phyloP scores from a whole-genome alignment of 371 early-diverging fungal species.

The Actinomortierella ambigua region DNA sequence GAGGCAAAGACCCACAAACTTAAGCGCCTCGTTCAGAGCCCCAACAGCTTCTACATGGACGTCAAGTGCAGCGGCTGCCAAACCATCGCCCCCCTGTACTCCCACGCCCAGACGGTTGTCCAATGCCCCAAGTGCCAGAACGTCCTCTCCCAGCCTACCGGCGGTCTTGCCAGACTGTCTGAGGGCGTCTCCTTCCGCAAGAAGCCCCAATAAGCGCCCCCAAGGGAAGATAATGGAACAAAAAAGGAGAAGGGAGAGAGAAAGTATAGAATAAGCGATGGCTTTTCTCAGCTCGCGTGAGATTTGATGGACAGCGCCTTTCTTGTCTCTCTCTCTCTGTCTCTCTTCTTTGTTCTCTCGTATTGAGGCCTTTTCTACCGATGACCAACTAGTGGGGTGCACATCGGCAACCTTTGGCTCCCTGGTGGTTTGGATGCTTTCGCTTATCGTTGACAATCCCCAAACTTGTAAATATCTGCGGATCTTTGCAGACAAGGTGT shows the following conservation, averaged over 20 bases:
- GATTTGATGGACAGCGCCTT: too few relatives aligned
- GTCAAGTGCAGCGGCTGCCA: conserved; percentile 98
- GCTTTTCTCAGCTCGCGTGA: too few relatives aligned
- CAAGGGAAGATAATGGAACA: neutral
- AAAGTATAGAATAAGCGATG: too few relatives aligned
- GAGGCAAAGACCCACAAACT: conserved; percentile 97
- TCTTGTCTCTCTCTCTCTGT: neutral
- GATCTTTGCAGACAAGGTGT: too few relatives aligned
- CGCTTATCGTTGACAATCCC: too few relatives aligned
- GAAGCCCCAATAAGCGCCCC: conserved; percentile 21
- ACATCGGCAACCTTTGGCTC: too few relatives aligned
- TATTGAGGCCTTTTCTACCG: too few relatives aligned
- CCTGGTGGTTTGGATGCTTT: too few relatives aligned
- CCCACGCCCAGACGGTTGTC: conserved; percentile 99
- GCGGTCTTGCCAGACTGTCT: conserved; percentile 97
- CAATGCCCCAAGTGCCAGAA: conserved; percentile 95
- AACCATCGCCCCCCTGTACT: conserved; percentile 97
- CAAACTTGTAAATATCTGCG: too few relatives aligned
- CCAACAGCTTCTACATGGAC: conserved; percentile 99
- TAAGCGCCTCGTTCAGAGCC: conserved; percentile 98
- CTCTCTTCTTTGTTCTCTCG: too few relatives aligned
- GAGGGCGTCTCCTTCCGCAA: conserved; percentile 63
- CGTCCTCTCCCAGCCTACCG: conserved; percentile 98
- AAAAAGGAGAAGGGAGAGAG: neutral
- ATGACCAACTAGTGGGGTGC: too few relatives aligned